Conservation (phyloP, 352 stramenopile species). For the Globisporangium uncinulatum region DNA sequence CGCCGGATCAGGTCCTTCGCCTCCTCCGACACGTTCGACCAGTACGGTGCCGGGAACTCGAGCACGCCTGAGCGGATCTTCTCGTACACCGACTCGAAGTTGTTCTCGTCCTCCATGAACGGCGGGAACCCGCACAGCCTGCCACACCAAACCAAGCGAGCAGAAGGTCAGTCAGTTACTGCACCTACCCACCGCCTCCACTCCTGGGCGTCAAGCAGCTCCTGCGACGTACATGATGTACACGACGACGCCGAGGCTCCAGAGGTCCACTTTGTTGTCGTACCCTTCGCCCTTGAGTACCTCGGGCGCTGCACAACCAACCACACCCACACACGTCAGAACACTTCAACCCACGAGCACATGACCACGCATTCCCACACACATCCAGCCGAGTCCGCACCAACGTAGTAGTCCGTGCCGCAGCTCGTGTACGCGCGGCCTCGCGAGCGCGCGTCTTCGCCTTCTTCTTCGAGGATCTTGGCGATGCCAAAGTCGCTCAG, state of each 20-base stretch:
- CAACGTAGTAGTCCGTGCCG: slow-evolving; percentile 85
- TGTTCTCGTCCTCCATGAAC: slow-evolving; percentile 78
- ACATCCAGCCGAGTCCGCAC: slow-evolving; percentile 13
- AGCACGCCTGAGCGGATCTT: slow-evolving; percentile 79
- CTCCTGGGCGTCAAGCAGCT: not conserved
- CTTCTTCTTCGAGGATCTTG: slow-evolving; percentile 79
- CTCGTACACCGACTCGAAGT: slow-evolving; percentile 76
- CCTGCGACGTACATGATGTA: slow-evolving; percentile 75
- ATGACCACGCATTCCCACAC: not conserved
- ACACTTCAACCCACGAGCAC: not conserved
- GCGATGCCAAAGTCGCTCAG: slow-evolving; percentile 82
- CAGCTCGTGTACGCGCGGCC: slow-evolving; percentile 83
- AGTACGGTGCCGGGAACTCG: slow-evolving; percentile 81
- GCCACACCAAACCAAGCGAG: not conserved
- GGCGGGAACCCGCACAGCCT: slow-evolving; percentile 80
- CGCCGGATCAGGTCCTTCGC: slow-evolving; percentile 80
- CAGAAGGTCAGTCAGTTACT: not conserved
- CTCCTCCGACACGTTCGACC: slow-evolving; percentile 81
- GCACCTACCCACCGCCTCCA: not conserved
- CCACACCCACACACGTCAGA: not conserved
- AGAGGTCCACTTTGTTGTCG: slow-evolving; percentile 85
- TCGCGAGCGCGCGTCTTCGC: slow-evolving; percentile 60
- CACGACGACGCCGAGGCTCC: slow-evolving; percentile 81
- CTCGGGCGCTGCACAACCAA: slow-evolving; percentile 42
- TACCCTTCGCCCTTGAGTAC: slow-evolving; percentile 83